phyloP scores from a whole-genome alignment of 2,329 filamentous ascomycete species.

The Phialophora macrospora region DNA sequence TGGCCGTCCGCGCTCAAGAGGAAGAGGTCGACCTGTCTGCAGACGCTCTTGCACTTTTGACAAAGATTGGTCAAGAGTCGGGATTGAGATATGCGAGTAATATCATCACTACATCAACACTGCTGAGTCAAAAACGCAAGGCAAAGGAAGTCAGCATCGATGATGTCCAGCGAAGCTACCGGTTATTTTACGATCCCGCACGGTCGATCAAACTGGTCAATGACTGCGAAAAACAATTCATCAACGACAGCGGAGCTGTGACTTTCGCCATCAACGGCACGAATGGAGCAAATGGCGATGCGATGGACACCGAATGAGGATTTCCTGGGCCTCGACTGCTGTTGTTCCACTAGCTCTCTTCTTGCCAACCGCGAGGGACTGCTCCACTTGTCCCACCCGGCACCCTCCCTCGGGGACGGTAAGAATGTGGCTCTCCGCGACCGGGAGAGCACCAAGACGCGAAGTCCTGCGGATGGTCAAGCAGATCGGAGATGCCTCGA shows the following conservation, averaged over 20 bases:
- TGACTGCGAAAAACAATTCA: conserved; percentile 89
- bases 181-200: conserved; percentile 87
- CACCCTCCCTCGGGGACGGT: neutral
- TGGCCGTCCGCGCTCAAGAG: conserved; percentile 89
- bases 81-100: conserved; percentile 97
- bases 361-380: neutral
- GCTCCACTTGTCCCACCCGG: neutral
- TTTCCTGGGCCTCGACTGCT: neutral
- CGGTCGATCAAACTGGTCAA: conserved; percentile 89
- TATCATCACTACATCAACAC: conserved; percentile 90
- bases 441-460: neutral
- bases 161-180: conserved; percentile 92
- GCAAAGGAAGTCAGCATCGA: conserved; percentile 81
- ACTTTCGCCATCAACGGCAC: conserved; percentile 62
- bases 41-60: conserved; percentile 87
- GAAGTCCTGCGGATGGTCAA: neutral
- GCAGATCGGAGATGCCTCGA: neutral
- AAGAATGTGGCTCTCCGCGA: neutral
- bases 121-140: conserved; percentile 83
- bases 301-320: conserved; percentile 70
- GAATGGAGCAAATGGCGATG: conserved; percentile 58
- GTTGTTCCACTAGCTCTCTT: neutral
- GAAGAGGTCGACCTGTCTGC: conserved; percentile 92
- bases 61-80: conserved; percentile 92
- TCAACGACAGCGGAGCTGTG: conserved; percentile 82